These are phyloP conservation scores for apple (Malus domestica) DNA, from an alignment of 306 rosid genomes.

Conservation along the genomic window DNA sequence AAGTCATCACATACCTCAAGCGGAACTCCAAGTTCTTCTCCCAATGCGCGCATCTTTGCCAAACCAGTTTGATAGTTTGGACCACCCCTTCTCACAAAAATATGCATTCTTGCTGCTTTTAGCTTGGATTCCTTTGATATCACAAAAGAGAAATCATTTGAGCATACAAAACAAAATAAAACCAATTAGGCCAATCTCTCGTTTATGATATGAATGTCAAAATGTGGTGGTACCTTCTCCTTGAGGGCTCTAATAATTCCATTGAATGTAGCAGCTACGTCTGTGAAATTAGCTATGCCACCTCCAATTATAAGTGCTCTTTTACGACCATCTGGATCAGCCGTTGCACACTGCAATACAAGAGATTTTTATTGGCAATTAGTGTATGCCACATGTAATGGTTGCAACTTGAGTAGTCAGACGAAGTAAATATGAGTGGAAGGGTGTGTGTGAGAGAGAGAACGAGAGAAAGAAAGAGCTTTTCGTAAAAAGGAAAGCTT, in stretches of 20 bases:
- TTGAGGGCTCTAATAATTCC: conserved; percentile 70
- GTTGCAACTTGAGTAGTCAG: background rate
- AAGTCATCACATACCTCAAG: conserved; percentile 46
- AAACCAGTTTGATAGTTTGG: conserved; percentile 84
- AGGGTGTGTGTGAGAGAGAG: background rate
- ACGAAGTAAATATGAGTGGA: too few relatives aligned
- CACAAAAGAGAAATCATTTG: background rate
- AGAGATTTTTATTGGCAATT: background rate
- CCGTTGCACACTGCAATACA: conserved; percentile 67
- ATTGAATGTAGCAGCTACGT: conserved; percentile 79
- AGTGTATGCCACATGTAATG: background rate
- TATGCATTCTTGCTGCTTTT: conserved; percentile 73
- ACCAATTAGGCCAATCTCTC: background rate
- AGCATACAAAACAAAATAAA: background rate
- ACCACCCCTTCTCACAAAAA: conserved; percentile 83
- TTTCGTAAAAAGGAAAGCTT: background rate
- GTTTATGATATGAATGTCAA: background rate
- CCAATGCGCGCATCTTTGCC: conserved; percentile 66
- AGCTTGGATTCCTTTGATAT: conserved; percentile 56
- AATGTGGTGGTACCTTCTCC: conserved; percentile 46
- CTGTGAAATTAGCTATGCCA: conserved; percentile 89
- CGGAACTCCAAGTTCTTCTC: conserved; percentile 73
- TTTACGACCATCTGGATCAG: conserved; percentile 77
- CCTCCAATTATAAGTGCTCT: conserved; percentile 89
- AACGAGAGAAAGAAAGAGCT: background rate